These are phyloP conservation scores for Penicillium palitans DNA, from an alignment of 2,329 filamentous ascomycete genomes.

Conservation along the genomic window DNA sequence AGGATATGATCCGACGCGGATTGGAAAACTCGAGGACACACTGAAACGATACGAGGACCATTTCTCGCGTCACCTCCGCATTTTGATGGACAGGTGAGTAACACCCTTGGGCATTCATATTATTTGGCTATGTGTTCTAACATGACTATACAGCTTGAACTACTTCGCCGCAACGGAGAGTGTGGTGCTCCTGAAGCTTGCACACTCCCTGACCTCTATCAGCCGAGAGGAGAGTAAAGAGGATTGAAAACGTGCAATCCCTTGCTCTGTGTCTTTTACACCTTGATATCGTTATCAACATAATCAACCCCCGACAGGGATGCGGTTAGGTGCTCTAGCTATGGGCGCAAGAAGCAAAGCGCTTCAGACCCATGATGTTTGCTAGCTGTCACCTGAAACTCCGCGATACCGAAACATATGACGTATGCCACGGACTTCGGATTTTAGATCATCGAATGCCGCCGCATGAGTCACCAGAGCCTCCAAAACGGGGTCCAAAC, in stretches of 20 bases:
- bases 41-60: conserved; percentile 90
- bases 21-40: conserved; percentile 80
- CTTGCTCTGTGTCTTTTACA: neutral
- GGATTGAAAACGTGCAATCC: neutral
- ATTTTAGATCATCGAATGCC: neutral
- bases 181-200: conserved; percentile 81
- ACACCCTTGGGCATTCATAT: neutral
- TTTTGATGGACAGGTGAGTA: conserved; percentile 74
- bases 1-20: conserved; percentile 58
- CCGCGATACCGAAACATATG: neutral
- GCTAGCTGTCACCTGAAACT: neutral
- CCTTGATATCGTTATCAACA: conserved; percentile 1
- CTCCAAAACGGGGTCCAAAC: neutral
- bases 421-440: neutral
- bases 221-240: conserved; percentile 41
- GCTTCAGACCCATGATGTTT: neutral
- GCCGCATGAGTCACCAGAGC: neutral
- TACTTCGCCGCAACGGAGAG: conserved; percentile 98
- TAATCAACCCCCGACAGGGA: neutral
- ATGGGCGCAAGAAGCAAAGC: neutral
- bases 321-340: neutral
- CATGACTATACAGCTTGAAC: conserved; percentile 58
- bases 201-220: conserved; percentile 45
- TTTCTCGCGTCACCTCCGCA: conserved; percentile 88
- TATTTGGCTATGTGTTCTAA: neutral